Evolutionary conservation across 805 yeast species (phyloP).

Genomic region (Scheffersomyces coipomensis): DNA sequence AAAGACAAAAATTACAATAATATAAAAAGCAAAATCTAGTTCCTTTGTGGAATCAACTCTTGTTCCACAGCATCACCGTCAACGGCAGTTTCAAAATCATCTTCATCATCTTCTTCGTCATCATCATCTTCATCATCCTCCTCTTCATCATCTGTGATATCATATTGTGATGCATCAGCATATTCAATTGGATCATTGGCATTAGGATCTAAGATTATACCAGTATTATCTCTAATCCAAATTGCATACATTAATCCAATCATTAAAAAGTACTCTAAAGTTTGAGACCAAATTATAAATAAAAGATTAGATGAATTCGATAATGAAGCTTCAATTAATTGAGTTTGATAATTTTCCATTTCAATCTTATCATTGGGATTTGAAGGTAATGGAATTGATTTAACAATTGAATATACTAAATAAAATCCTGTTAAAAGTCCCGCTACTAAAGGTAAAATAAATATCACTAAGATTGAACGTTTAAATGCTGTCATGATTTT

Average conservation of each 20-base stretch:
- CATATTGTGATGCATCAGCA: slow-evolving; percentile 13
- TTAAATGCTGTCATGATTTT: slow-evolving; percentile 20
- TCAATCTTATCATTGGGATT: not conserved
- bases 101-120: not conserved
- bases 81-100: not conserved
- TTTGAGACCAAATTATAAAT: slow-evolving; percentile 9
- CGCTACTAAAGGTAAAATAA: slow-evolving; percentile 20
- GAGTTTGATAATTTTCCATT: not conserved
- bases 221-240: slow-evolving; percentile 31
- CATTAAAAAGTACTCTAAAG: slow-evolving; percentile 8
- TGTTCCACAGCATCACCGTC: no score
- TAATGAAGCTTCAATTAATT: not conserved
- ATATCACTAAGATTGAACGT: slow-evolving; percentile 22
- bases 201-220: slow-evolving; percentile 21
- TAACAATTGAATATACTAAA: not conserved
- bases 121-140: not conserved
- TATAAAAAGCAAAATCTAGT: no score
- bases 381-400: not conserved
- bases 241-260: slow-evolving; percentile 19
- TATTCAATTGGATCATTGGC: slow-evolving; percentile 10
- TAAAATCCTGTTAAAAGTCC: slow-evolving; percentile 3
- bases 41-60: no score
- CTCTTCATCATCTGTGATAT: slow-evolving; percentile 15
- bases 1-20: no score
- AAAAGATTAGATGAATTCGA: not conserved